Percentiles rank a stretch among this genome's conserved stretches.
phyloP scores from a whole-genome alignment of 2,329 filamentous ascomycete species.

The Didymella pinodella region DNA sequence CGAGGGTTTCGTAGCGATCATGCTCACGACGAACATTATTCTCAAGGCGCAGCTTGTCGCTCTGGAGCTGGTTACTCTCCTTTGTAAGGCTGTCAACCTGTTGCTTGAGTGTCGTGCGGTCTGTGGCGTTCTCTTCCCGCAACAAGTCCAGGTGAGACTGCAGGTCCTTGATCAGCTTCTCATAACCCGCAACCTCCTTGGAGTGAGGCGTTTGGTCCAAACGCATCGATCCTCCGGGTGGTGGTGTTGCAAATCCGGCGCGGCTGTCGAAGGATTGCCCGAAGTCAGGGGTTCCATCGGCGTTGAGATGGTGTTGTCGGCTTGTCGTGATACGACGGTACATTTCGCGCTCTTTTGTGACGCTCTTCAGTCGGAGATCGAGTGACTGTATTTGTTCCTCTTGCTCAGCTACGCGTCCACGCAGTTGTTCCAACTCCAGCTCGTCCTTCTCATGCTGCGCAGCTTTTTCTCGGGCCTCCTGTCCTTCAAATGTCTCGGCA shows the following conservation, averaged over 20 bases:
- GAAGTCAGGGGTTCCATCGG: slow-evolving; percentile 46
- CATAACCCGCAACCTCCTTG: slow-evolving; percentile 72
- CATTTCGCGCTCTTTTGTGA: slow-evolving; percentile 95
- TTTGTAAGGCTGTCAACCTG: slow-evolving; percentile 82
- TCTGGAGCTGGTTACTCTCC: slow-evolving; percentile 83
- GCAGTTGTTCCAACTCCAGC: slow-evolving; percentile 75
- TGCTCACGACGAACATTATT: slow-evolving; percentile 83
- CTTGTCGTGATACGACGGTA: slow-evolving; percentile 94
- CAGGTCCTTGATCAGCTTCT: slow-evolving; percentile 82
- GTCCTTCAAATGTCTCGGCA: slow-evolving; percentile 88
- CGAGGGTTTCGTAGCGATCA: slow-evolving; percentile 87
- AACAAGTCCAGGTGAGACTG: slow-evolving; percentile 91
- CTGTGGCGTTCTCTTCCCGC: slow-evolving; percentile 82
- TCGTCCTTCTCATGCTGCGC: slow-evolving; percentile 64
- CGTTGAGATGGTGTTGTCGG: slow-evolving; percentile 66
- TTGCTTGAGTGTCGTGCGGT: slow-evolving; percentile 81
- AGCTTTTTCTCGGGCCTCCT: slow-evolving; percentile 74
- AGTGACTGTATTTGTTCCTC: slow-evolving; percentile 87
- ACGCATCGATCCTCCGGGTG: slow-evolving; percentile 48
- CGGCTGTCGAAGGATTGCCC: slow-evolving; percentile 32
- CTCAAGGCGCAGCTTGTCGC: slow-evolving; percentile 78
- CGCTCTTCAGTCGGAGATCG: slow-evolving; percentile 85
- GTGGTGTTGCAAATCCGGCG: slow-evolving; percentile 52
- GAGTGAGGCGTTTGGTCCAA: slow-evolving; percentile 58
- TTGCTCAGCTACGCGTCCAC: slow-evolving; percentile 77